Conservation (phyloP, 768 basidiomycete genomes). For the Cyclocybe cylindracea region DNA sequence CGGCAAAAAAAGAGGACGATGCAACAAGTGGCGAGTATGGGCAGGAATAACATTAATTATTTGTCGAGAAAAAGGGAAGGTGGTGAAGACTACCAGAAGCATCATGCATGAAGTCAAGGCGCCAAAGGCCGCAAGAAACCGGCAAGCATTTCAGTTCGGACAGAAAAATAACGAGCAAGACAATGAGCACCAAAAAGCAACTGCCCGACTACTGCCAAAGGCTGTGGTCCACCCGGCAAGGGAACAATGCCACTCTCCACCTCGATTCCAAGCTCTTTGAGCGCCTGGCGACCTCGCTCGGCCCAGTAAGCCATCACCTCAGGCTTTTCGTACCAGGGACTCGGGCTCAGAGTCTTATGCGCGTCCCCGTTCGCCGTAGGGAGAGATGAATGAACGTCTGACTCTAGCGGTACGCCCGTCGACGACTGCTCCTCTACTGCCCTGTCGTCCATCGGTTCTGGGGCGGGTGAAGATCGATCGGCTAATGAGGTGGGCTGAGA, state of each 20-base stretch:
- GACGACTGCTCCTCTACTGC: constrained; percentile 3
- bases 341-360: background rate
- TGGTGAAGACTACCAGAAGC: no score
- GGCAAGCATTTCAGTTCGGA: no score
- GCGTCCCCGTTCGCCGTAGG: background rate
- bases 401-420: constrained; percentile 11
- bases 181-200: no score
- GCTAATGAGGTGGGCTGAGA: background rate
- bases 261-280: constrained; percentile 49
- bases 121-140: no score
- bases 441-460: background rate
- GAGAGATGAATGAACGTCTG: background rate
- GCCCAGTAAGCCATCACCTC: constrained; percentile 51
- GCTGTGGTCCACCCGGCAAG: background rate
- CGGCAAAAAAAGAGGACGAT: no score
- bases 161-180: no score
- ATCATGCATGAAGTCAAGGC: no score
- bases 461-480: background rate
- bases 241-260: constrained; percentile 42
- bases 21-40: no score
- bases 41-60: no score
- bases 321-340: constrained; percentile 57
- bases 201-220: no score
- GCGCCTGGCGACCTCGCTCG: constrained; percentile 46
- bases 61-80: no score